Percentiles rank a stretch among this genome's conserved stretches.
Conservation (phyloP, 164 flowering plant genomes). For the Liriodendron chinense region DNA sequence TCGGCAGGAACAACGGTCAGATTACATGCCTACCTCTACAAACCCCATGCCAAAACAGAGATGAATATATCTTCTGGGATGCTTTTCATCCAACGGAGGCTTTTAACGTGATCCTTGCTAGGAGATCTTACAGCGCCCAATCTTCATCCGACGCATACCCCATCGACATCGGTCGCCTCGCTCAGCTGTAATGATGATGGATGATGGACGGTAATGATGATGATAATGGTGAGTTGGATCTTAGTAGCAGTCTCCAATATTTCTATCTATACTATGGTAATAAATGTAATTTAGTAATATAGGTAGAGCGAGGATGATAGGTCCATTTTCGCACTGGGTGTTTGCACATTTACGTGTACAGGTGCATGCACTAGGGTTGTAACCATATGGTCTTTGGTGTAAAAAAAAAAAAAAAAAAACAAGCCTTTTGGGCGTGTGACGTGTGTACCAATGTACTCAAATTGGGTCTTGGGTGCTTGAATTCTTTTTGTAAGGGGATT, state of each 20-base stretch:
- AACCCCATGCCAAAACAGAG: constrained; percentile 64
- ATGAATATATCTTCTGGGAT: constrained; percentile 77
- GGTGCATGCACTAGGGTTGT: not conserved
- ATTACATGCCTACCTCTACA: constrained; percentile 79
- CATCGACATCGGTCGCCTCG: constrained; percentile 54
- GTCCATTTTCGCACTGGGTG: not conserved
- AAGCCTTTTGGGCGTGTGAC: not conserved
- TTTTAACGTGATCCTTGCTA: constrained; percentile 52
- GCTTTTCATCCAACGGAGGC: constrained; percentile 81
- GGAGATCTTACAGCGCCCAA: constrained; percentile 61
- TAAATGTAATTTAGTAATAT: not conserved
- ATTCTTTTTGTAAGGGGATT: not conserved
- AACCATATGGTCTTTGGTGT: too few species aligned
- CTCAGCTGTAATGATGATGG: constrained; percentile 41
- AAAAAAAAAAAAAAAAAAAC: too few species aligned
- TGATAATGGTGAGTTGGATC: not conserved
- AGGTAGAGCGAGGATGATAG: not conserved
- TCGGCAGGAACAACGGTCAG: constrained; percentile 89
- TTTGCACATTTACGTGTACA: not conserved
- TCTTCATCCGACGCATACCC: constrained; percentile 61
- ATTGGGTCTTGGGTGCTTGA: not conserved
- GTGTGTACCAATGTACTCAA: not conserved
- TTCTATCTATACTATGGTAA: not conserved
- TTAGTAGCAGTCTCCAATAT: not conserved
- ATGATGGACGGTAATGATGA: constrained; percentile 4